Conservation (phyloP, 352 stramenopile species). For the Plasmopara muralis region DNA sequence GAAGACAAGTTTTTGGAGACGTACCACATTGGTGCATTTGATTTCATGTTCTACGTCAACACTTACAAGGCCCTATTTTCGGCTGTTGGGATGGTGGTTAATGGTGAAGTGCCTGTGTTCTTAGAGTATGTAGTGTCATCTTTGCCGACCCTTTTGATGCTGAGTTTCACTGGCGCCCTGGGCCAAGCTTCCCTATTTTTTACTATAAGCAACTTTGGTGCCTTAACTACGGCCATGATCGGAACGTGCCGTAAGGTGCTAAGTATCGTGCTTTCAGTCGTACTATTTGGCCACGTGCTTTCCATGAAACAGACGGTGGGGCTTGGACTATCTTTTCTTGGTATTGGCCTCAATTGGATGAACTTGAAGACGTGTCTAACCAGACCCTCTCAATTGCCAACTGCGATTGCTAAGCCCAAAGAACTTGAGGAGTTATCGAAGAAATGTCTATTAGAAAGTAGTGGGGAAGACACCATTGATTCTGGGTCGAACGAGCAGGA, state of each 20-base stretch:
- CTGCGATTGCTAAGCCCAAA: conserved; percentile 7
- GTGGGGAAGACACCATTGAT: conserved; percentile 56
- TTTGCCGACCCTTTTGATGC: conserved; percentile 53
- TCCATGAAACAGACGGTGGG: conserved; percentile 58
- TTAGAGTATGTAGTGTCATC: conserved; percentile 54
- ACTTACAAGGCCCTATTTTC: conserved; percentile 78
- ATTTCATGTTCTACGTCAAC: conserved; percentile 86
- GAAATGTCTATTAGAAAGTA: conserved; percentile 50
- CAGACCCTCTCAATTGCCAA: conserved; percentile 22
- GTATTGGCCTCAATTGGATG: conserved; percentile 79
- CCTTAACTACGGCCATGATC: conserved; percentile 79
- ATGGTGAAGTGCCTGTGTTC: conserved; percentile 57
- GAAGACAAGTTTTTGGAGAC: conserved; percentile 80
- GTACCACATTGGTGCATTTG: conserved; percentile 78
- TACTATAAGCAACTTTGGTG: conserved; percentile 82
- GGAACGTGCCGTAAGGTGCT: conserved; percentile 82
- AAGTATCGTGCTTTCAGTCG: conserved; percentile 79
- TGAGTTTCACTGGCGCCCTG: conserved; percentile 70
- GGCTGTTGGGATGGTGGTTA: conserved; percentile 57
- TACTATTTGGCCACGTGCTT: conserved; percentile 75
- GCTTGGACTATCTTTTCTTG: conserved; percentile 54
- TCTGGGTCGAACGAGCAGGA: conserved; percentile 51
- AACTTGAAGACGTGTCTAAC: conserved; percentile 44
- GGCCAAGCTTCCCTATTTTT: conserved; percentile 85
- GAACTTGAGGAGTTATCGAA: conserved; percentile 36